phyloP scores from a whole-genome alignment of 1,284 basidiomycete species.

The Microbotryum saponariae region DNA sequence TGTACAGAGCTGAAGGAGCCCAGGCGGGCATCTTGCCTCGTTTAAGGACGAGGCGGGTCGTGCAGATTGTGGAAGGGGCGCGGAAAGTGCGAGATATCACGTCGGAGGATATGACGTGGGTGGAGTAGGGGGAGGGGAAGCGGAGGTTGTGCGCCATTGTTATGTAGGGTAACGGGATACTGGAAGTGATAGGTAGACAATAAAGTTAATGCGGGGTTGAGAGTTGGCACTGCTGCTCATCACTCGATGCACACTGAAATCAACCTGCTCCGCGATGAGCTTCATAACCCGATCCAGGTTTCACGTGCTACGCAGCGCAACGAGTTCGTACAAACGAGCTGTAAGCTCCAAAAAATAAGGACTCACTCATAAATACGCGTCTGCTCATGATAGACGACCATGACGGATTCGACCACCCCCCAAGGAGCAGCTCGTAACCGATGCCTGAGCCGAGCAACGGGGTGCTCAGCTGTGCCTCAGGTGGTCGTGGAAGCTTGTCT shows the following conservation, averaged over 20 bases:
- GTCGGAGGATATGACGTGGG: slow-evolving; percentile 43
- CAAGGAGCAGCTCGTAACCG: too few relatives aligned
- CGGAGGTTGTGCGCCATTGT: slow-evolving; percentile 40
- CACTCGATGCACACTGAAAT: neutral
- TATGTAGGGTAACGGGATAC: slow-evolving; percentile 30
- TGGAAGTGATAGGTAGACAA: slow-evolving; percentile 1
- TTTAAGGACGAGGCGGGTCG: slow-evolving; percentile 42
- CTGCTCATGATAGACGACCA: slow-evolving; percentile 20
- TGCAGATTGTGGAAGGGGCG: neutral
- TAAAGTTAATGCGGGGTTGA: neutral
- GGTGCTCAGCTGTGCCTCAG: too few relatives aligned
- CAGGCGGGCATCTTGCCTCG: slow-evolving; percentile 43
- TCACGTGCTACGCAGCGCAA: neutral
- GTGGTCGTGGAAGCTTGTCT: too few relatives aligned
- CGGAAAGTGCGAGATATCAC: slow-evolving; percentile 39
- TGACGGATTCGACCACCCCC: neutral
- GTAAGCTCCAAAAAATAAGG: neutral
- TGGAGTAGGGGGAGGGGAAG: slow-evolving; percentile 43
- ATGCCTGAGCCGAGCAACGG: too few relatives aligned
- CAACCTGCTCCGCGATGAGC: neutral
- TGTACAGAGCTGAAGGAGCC: slow-evolving; percentile 40
- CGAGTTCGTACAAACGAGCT: neutral
- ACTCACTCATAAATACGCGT: slow-evolving; percentile 21
- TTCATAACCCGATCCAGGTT: neutral
- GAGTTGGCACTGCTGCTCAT: neutral